Evolutionary conservation across 1,139 yeast species (phyloP), one percentile per base, ranked within the genome.

Genomic region (Saccharomycopsis crataegensis): DNA sequence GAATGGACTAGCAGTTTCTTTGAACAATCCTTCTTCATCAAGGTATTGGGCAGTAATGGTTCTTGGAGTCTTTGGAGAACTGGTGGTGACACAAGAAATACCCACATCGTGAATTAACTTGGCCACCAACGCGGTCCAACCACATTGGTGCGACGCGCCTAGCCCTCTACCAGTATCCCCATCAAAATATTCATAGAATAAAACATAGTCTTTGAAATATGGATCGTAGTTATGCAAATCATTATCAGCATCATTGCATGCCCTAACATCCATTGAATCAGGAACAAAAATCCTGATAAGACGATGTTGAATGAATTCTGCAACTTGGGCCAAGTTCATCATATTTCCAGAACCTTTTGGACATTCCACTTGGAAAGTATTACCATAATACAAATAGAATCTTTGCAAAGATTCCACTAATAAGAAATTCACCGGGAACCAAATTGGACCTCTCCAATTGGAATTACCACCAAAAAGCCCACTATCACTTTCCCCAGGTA

Each of bases 371-470:
- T 86, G 86, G 64, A 91, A 78, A 49, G 79, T 83, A 22, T 93
- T 83, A 16, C 98, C 98, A 67, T 90, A 90, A 73, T 90, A 91
- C 67, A 91, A 74, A 69, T 85, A 90, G 67, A 89, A 90, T 63
- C 96, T 77, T 68, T 91, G 96, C 62, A 91, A 75, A 0, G 96
- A 83, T 71, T 91, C 98, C 56, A 90, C 90, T 50, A 91, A 73
- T 60, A 91, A 73, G 69, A 91, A 91, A 65, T 87, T 90, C 11
- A 90, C 89, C 31, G 98, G 96, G 75, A 91, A 89, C 98, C 98
- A 91, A 64, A 91, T 89, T n/a, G 98, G 97, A 5, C 98, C 98
- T 70, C 98, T 78, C 98, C 98, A 91, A 69, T 90, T 91, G 34
- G 96, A 89, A 67, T 91, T 91, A 60, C 98, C 98, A 55, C 98